Evolutionary conservation across 1,284 basidiomycete genomes (phyloP), one percentile per base, ranked within the genome.

Genomic region (Ganoderma lingzhi): DNA sequence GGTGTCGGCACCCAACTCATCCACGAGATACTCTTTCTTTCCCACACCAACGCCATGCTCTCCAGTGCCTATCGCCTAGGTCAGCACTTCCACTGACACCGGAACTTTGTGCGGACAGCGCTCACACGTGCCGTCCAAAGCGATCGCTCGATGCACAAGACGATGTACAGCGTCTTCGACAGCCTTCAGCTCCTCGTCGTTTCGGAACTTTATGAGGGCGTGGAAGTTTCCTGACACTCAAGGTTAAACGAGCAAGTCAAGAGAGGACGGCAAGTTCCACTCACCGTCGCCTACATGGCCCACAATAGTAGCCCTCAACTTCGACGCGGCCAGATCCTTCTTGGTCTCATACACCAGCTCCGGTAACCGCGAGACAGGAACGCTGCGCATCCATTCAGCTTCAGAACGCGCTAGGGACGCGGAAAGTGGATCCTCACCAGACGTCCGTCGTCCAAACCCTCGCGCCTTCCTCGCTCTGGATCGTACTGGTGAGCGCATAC

Each of bases 41-140:
- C 93, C 94, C n/a, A 96, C 82, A 0, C 95, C 95, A 8, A 97
- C 93, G 1, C 95, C 95, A 77, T 96, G 95, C 78, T 96, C 95
- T 12, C 95, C 95, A 0, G 91, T 92, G 75, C 55, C 55, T 56
- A 9, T 10, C 6, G 15, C 28, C 55, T 6, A 2, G 10, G 3
- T 51, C 23, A 51, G 23, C 42, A 44, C 6, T 19, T 56, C 30
- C 14, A 4, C 32, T 28, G 8, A 19, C 5, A 35, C 12, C 32
- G 30, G 32, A 55, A 32, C 4, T 15, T 35, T 17, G 28, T 56
- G 30, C 15, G 28, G 30, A 55, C 3, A 32, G 15, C 35, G 3
- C 55, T 56, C 30, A 56, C 93, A 94, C 30, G 93, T 95, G 32
- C 93, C 93, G 73, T 95, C 93, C 63, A 95, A 82, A 28, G 83